These are phyloP conservation scores for Coleophoma eucalyptorum DNA, from an alignment of 2,329 filamentous ascomycete genomes.

Conservation along the genomic window DNA sequence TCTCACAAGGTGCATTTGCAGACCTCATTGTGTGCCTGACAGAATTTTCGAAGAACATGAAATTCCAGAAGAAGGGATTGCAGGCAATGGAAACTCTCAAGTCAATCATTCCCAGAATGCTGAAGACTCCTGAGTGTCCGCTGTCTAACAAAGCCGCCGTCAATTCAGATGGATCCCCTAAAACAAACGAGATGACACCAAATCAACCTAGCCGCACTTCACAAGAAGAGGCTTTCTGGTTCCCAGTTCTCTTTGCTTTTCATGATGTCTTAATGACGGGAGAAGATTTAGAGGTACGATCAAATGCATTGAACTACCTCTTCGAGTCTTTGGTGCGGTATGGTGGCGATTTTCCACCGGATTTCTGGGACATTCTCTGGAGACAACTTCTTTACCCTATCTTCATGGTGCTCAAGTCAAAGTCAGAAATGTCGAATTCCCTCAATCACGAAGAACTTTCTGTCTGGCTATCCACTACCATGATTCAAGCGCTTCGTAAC, in stretches of 20 bases:
- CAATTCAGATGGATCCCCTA: constrained; percentile 30
- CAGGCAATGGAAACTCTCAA: constrained; percentile 95
- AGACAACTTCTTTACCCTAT: constrained; percentile 95
- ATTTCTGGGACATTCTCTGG: constrained; percentile 99
- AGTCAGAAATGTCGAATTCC: constrained; percentile 93
- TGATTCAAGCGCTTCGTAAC: constrained; percentile 97
- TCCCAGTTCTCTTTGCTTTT: constrained; percentile 95
- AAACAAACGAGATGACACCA: constrained; percentile 34
- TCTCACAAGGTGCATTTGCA: constrained; percentile 93
- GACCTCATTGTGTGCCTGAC: constrained; percentile 95
- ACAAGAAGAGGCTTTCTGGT: constrained; percentile 97
- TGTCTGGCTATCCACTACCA: constrained; percentile 97
- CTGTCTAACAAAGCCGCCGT: constrained; percentile 61
- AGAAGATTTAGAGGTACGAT: constrained; percentile 94
- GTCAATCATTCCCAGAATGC: constrained; percentile 89
- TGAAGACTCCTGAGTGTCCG: constrained; percentile 92
- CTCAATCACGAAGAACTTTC: constrained; percentile 95
- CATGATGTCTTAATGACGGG: constrained; percentile 99
- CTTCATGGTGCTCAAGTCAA: constrained; percentile 95
- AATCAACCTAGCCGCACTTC: constrained; percentile 73
- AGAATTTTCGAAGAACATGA: constrained; percentile 97
- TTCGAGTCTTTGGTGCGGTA: constrained; percentile 91
- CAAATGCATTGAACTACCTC: constrained; percentile 86
- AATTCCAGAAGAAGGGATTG: constrained; percentile 97
- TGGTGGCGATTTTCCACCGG: constrained; percentile 83